phyloP scores from a whole-genome alignment of 768 basidiomycete genomes.

The Lactarius sp. region DNA sequence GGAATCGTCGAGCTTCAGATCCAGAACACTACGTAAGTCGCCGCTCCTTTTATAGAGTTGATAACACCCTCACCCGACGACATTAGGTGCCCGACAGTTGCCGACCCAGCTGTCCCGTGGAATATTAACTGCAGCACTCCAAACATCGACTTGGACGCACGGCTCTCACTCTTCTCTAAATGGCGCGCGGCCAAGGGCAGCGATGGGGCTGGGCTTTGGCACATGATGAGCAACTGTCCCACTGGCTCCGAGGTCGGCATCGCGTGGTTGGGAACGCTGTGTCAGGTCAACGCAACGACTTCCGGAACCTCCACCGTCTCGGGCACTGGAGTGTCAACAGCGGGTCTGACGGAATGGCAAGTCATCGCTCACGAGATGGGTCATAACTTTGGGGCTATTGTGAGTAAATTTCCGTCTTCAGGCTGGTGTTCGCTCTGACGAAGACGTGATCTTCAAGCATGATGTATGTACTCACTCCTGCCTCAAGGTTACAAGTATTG shows the following conservation, averaged over 20 bases:
- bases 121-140: conserved; percentile 59
- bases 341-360: conserved; percentile 75
- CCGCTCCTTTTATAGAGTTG: conserved; percentile 9
- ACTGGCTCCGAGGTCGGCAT: conserved; percentile 82
- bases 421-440: conserved; percentile 16
- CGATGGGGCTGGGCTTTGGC: conserved; percentile 83
- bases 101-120: conserved; percentile 58
- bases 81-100: conserved; percentile 54
- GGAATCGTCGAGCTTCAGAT: conserved; percentile 78
- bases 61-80: not conserved
- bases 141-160: conserved; percentile 53
- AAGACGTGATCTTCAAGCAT: conserved; percentile 39
- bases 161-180: conserved; percentile 72
- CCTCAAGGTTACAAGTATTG: not conserved
- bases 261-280: conserved; percentile 82
- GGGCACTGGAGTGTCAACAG: conserved; percentile 78
- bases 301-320: conserved; percentile 51
- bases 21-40: conserved; percentile 47
- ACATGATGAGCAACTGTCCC: conserved; percentile 80
- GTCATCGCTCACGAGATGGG: conserved; percentile 80
- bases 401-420: conserved; percentile 37
- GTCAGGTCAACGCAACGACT: conserved; percentile 49
- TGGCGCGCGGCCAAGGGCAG: conserved; percentile 72
- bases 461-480: conserved; percentile 40
- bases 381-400: conserved; percentile 87